Evolutionary conservation across 306 rosid genomes (phyloP).

Genomic region (Hippophae gyantsensis): DNA sequence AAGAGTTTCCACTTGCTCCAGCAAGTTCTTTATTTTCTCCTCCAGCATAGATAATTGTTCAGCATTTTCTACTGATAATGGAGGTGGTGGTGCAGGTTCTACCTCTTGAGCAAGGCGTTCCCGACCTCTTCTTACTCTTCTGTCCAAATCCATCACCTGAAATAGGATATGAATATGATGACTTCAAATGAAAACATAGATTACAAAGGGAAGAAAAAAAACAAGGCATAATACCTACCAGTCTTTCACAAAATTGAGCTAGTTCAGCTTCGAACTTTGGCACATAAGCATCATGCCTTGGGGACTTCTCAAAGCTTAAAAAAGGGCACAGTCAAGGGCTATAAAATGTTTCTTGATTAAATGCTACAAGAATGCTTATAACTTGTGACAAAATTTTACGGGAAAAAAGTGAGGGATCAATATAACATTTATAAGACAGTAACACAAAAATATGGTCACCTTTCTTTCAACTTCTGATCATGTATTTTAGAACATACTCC

Average conservation of each 20-base stretch:
- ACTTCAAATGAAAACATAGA: not conserved
- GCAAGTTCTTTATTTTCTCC: constrained; percentile 92
- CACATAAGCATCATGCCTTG: constrained; percentile 73
- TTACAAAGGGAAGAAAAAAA: constrained; percentile 8
- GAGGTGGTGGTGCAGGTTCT: constrained; percentile 81
- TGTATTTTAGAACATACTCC: constrained; percentile 87
- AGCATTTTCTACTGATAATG: constrained; percentile 74
- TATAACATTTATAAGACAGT: not conserved
- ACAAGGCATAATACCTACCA: constrained; percentile 40
- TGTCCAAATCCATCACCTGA: constrained; percentile 96
- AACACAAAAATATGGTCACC: constrained; percentile 34
- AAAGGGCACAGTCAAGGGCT: constrained; percentile 3
- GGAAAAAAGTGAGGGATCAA: no score
- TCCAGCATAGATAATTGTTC: constrained; percentile 78
- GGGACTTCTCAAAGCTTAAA: constrained; percentile 83
- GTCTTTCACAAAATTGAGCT: constrained; percentile 83
- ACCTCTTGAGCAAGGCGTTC: constrained; percentile 98
- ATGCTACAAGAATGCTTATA: no score
- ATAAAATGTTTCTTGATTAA: not conserved
- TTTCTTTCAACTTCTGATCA: constrained; percentile 92
- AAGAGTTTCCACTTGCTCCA: constrained; percentile 90
- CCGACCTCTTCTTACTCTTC: constrained; percentile 92
- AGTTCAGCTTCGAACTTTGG: constrained; percentile 95
- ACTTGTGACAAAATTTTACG: no score
- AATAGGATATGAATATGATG: constrained; percentile 4